Evolutionary conservation across 352 stramenopile species (phyloP).

Genomic region (Phytophthora citricola): DNA sequence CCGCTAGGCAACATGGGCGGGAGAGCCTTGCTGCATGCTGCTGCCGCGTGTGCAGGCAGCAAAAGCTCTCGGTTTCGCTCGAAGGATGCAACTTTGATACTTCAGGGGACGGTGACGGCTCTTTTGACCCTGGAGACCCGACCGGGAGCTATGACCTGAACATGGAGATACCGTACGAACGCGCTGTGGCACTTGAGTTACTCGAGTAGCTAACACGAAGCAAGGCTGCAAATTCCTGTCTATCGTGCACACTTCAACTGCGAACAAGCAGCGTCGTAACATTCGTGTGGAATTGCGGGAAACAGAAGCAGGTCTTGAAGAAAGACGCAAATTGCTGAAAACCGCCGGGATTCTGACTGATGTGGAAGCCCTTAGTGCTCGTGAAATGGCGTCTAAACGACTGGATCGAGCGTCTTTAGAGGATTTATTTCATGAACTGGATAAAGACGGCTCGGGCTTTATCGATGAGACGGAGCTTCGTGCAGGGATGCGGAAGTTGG

Average conservation of each 20-base stretch:
- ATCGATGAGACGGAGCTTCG: slow-evolving; percentile 70
- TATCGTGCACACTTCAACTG: slow-evolving; percentile 53
- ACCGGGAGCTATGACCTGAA: slow-evolving; percentile 82
- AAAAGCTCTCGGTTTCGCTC: slow-evolving; percentile 62
- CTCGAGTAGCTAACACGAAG: slow-evolving; percentile 76
- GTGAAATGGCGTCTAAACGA: slow-evolving; percentile 32
- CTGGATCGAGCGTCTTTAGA: slow-evolving; percentile 60
- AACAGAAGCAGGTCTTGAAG: slow-evolving; percentile 42
- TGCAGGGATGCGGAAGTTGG: slow-evolving; percentile 56
- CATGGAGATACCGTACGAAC: slow-evolving; percentile 79
- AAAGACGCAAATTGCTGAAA: slow-evolving; percentile 61
- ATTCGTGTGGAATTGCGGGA: slow-evolving; percentile 77
- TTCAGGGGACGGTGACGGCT: slow-evolving; percentile 58
- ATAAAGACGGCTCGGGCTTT: slow-evolving; percentile 70
- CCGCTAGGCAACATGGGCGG: slow-evolving; percentile 70
- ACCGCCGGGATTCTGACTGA: slow-evolving; percentile 73
- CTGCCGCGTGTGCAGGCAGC: slow-evolving; percentile 59
- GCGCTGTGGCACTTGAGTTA: slow-evolving; percentile 74
- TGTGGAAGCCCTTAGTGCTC: slow-evolving; percentile 23
- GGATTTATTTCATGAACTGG: slow-evolving; percentile 67
- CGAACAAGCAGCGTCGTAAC: slow-evolving; percentile 51
- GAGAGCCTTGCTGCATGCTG: slow-evolving; percentile 66
- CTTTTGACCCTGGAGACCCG: slow-evolving; percentile 72
- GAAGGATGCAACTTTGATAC: slow-evolving; percentile 83
- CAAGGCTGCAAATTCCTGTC: slow-evolving; percentile 87